A percentile compares a stretch with the other conserved stretches of the same genome.
Conservation (phyloP, 1,139 yeast genomes). For the Insectozyma bohioensis region DNA sequence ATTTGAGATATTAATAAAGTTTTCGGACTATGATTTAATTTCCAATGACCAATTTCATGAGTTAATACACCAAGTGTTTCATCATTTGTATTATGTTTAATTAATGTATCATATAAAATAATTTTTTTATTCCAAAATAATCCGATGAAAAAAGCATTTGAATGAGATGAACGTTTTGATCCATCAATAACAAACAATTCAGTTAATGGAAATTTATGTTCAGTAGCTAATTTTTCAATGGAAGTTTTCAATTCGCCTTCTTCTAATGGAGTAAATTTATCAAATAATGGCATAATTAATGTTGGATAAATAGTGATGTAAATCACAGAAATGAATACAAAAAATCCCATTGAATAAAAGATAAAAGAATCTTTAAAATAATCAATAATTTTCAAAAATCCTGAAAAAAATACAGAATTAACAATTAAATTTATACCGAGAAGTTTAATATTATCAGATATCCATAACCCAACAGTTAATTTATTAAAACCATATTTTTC, state of each 20-base stretch:
- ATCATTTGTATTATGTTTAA: conserved; percentile 69
- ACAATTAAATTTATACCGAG: conserved; percentile 52
- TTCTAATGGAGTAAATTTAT: conserved; percentile 84
- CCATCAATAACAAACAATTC: conserved; percentile 90
- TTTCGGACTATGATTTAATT: conserved; percentile 77
- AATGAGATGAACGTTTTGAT: conserved; percentile 91
- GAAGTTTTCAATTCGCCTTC: conserved; percentile 84
- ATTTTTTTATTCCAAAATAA: conserved; percentile 96
- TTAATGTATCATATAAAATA: conserved; percentile 87
- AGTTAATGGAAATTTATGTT: conserved; percentile 80
- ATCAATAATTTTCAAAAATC: conserved; percentile 77
- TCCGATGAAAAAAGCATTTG: conserved; percentile 94
- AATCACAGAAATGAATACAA: conserved; percentile 68
- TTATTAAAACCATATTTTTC: conserved; percentile 93
- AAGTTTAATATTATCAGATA: conserved; percentile 67
- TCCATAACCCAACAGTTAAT: conserved; percentile 68
- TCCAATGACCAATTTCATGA: conserved; percentile 98
- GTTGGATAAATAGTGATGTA: conserved; percentile 77
- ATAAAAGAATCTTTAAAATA: conserved; percentile 79
- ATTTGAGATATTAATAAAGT: conserved; percentile 63
- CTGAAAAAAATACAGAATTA: conserved; percentile 73
- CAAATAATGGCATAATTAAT: conserved; percentile 86
- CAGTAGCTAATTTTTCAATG: conserved; percentile 74
- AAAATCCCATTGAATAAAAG: conserved; percentile 71
- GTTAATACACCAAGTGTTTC: conserved; percentile 94